Percentiles rank a stretch among this genome's conserved stretches.
Conservation (phyloP, 805 yeast species). For the Lachancea waltii region DNA sequence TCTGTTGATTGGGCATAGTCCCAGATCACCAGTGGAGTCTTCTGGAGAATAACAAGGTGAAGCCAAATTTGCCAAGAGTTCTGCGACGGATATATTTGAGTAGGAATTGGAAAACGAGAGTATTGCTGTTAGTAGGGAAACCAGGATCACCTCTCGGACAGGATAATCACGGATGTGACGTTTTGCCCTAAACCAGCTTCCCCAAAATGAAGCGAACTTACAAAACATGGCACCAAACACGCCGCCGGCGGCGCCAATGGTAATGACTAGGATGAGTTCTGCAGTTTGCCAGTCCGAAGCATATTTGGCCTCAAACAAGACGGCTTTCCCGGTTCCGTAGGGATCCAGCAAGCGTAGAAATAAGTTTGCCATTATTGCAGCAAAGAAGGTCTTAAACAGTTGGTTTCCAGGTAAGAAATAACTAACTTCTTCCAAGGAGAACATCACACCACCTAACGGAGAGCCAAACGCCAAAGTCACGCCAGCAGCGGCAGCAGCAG, state of each 20-base stretch:
- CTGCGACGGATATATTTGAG: slow-evolving; percentile 44
- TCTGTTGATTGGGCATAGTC: slow-evolving; percentile 26
- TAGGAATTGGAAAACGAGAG: slow-evolving; percentile 44
- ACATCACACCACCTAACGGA: slow-evolving; percentile 53
- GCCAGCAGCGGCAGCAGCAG: slow-evolving; percentile 54
- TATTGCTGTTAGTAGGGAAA: slow-evolving; percentile 42
- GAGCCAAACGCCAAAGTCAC: slow-evolving; percentile 57
- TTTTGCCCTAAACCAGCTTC: slow-evolving; percentile 33
- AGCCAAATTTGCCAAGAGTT: slow-evolving; percentile 43
- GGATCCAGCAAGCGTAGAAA: slow-evolving; percentile 49
- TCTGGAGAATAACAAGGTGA: slow-evolving; percentile 37
- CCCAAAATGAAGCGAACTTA: slow-evolving; percentile 39
- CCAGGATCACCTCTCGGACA: slow-evolving; percentile 38
- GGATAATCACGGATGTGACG: slow-evolving; percentile 36
- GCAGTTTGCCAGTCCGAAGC: slow-evolving; percentile 45
- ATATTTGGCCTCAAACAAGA: slow-evolving; percentile 46
- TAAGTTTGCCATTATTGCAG: slow-evolving; percentile 48
- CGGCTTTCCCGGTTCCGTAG: slow-evolving; percentile 54
- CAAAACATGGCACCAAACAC: slow-evolving; percentile 46
- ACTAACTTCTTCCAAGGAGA: slow-evolving; percentile 51
- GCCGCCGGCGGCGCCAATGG: slow-evolving; percentile 49
- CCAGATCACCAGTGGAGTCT: slow-evolving; percentile 14
- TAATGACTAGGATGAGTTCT: slow-evolving; percentile 41
- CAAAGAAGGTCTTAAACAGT: slow-evolving; percentile 47
- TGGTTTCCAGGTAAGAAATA: slow-evolving; percentile 50